Conservation (phyloP, 2,329 filamentous ascomycete genomes). For the Cadophora sp. region DNA sequence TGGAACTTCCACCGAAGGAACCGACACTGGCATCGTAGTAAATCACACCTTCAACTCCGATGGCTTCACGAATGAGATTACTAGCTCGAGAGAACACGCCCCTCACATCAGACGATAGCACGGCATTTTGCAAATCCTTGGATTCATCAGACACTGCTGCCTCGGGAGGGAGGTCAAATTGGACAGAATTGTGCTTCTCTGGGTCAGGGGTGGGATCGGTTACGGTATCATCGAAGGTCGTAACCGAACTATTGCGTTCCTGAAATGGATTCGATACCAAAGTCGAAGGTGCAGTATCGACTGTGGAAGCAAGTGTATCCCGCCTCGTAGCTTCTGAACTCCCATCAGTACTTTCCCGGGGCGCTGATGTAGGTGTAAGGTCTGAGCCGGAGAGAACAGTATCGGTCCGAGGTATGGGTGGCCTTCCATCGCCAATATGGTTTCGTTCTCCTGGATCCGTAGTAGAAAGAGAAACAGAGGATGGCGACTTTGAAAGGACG, state of each 20-base stretch:
- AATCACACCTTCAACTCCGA: constrained; percentile 42
- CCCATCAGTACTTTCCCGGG: constrained; percentile 23
- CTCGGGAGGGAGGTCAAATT: constrained; percentile 37
- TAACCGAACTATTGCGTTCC: constrained; percentile 38
- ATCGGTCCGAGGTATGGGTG: constrained; percentile 29
- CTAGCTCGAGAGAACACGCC: constrained; percentile 41
- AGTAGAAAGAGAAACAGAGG: constrained; percentile 25
- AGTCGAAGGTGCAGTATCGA: constrained; percentile 33
- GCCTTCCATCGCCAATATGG: constrained; percentile 30
- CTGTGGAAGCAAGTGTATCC: constrained; percentile 25
- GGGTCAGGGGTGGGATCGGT: constrained; percentile 30
- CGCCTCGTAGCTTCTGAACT: constrained; percentile 27
- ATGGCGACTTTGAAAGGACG: constrained; percentile 31
- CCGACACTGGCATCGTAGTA: constrained; percentile 44
- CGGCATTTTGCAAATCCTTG: constrained; percentile 38
- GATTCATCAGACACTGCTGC: constrained; percentile 27
- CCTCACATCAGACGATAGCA: constrained; percentile 41
- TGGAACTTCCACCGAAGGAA: constrained; percentile 40
- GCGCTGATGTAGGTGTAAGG: constrained; percentile 5
- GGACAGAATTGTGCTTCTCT: constrained; percentile 33
- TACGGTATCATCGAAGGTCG: constrained; percentile 34
- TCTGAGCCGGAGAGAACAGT: constrained; percentile 27
- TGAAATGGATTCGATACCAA: constrained; percentile 32
- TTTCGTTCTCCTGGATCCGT: constrained; percentile 19
- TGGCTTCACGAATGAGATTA: constrained; percentile 45